Evolutionary conservation across 805 yeast genomes (phyloP).

Genomic region (Brettanomyces custersianus): DNA sequence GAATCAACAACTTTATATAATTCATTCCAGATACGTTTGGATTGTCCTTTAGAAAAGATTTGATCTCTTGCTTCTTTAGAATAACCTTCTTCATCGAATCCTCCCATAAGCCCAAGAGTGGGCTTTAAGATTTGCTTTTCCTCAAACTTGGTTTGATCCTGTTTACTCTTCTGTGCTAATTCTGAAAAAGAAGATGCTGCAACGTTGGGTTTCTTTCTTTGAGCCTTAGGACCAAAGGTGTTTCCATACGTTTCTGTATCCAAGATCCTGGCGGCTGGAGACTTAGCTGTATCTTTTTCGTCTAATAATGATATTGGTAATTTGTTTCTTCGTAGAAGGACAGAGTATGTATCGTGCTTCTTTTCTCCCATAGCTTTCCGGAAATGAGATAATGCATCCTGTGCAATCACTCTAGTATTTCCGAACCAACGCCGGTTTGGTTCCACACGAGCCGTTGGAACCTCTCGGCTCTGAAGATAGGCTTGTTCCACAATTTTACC

Average conservation of each 20-base stretch:
- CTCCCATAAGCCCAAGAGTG: slow-evolving; percentile 76
- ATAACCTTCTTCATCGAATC: slow-evolving; percentile 66
- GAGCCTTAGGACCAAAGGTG: slow-evolving; percentile 93
- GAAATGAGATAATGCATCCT: slow-evolving; percentile 90
- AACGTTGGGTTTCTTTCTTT: slow-evolving; percentile 81
- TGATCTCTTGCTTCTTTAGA: slow-evolving; percentile 90
- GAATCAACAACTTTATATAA: slow-evolving; percentile 95
- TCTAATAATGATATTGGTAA: slow-evolving; percentile 92
- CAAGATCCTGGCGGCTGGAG: slow-evolving; percentile 71
- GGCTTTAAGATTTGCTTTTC: slow-evolving; percentile 72
- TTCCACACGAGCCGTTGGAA: slow-evolving; percentile 88
- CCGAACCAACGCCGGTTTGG: slow-evolving; percentile 98
- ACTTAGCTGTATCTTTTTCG: slow-evolving; percentile 68
- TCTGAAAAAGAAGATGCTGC: slow-evolving; percentile 74
- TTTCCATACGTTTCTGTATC: slow-evolving; percentile 79
- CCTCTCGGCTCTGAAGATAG: slow-evolving; percentile 73
- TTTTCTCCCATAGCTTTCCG: slow-evolving; percentile 89
- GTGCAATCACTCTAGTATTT: slow-evolving; percentile 93
- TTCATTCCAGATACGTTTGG: slow-evolving; percentile 98
- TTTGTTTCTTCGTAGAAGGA: slow-evolving; percentile 78
- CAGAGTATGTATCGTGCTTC: slow-evolving; percentile 75
- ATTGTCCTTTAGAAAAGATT: slow-evolving; percentile 93
- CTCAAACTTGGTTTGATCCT: slow-evolving; percentile 50
- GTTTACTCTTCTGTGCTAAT: slow-evolving; percentile 48
- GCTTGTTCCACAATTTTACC: slow-evolving; percentile 90